Evolutionary conservation across 345 rosid genomes (phyloP).

Genomic region (Eucalyptus albens): DNA sequence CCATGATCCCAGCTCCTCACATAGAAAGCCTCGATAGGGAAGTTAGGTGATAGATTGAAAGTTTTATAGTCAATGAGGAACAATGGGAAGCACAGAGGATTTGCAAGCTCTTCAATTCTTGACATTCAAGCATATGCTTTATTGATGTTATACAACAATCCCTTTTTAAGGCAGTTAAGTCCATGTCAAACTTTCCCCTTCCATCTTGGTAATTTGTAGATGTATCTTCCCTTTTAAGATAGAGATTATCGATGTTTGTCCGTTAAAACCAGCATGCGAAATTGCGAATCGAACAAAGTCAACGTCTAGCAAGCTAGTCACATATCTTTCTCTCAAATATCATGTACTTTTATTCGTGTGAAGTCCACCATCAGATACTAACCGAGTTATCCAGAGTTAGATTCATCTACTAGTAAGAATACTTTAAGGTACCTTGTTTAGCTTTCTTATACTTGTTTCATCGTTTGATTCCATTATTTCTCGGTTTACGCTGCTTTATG

Average conservation of each 20-base stretch:
- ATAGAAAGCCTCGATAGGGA: neutral
- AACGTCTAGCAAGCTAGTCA: no score
- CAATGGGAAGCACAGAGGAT: neutral
- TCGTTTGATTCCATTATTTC: neutral
- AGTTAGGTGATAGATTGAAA: neutral
- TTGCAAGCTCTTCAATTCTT: neutral
- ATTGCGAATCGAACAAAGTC: neutral
- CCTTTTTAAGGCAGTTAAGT: neutral
- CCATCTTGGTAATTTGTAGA: neutral
- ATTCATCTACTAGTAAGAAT: neutral
- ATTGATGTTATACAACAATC: neutral
- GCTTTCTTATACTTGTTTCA: no score
- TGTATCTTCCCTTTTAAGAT: neutral
- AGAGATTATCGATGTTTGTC: neutral
- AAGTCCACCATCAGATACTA: accelerated
- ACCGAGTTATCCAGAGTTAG: no score
- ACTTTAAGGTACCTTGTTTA: no score
- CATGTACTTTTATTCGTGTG: no score
- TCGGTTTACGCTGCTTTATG: neutral
- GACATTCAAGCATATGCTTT: neutral
- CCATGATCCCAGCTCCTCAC: neutral
- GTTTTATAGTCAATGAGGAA: neutral
- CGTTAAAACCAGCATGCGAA: neutral
- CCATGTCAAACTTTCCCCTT: neutral
- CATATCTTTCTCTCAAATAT: neutral